These are phyloP conservation scores for Fusarium humuli DNA, from an alignment of 2,329 filamentous ascomycete genomes.

Conservation along the genomic window DNA sequence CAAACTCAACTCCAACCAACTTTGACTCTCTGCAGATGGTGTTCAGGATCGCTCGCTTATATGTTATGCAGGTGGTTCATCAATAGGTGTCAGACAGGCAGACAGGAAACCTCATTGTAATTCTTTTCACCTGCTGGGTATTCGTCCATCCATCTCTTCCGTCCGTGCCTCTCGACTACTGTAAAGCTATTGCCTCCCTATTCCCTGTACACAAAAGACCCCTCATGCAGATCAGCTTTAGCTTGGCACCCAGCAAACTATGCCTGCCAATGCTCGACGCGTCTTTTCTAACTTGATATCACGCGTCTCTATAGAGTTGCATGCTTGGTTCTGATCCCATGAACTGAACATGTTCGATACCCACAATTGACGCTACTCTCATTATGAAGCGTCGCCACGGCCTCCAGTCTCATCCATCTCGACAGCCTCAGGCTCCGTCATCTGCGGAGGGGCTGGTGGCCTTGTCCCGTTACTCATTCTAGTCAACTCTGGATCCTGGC, in stretches of 20 bases:
- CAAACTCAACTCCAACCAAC: background rate
- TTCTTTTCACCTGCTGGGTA: conserved; percentile 31
- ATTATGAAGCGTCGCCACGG: conserved; percentile 35
- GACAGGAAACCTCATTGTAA: background rate
- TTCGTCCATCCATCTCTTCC: conserved; percentile 35
- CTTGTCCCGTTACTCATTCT: conserved; percentile 30
- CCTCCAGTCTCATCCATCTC: conserved; percentile 27
- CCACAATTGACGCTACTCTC: conserved; percentile 26
- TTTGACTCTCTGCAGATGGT: background rate
- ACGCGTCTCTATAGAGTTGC: conserved; percentile 45
- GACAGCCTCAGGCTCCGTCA: conserved; percentile 34
- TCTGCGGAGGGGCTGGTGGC: conserved; percentile 23
- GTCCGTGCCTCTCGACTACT: background rate
- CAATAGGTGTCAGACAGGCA: background rate
- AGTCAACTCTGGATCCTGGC: conserved; percentile 17
- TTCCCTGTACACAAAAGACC: background rate
- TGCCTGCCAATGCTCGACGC: conserved; percentile 34
- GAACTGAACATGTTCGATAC: conserved; percentile 20
- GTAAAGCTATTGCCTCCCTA: background rate
- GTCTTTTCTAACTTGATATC: conserved; percentile 38
- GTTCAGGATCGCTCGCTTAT: background rate
- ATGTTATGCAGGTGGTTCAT: background rate
- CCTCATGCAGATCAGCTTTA: conserved; percentile 32
- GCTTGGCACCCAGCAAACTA: conserved; percentile 4
- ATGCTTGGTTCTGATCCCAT: conserved; percentile 18